phyloP scores from a whole-genome alignment of 1,139 yeast genomes.

The Saccharomyces hybrid region DNA sequence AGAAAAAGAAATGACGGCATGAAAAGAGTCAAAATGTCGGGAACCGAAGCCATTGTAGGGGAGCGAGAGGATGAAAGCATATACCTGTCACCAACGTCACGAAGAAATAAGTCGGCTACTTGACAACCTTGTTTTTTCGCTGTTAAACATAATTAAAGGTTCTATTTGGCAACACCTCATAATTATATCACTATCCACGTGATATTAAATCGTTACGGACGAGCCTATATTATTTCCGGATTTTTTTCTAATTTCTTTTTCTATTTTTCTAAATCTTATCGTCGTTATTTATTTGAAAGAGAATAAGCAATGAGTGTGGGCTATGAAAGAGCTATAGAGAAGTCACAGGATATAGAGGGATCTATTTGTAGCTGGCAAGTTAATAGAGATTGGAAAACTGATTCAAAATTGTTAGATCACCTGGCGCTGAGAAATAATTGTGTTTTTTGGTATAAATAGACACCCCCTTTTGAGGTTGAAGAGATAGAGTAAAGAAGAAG shows the following conservation, averaged over 20 bases:
- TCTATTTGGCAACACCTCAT: neutral
- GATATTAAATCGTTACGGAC: neutral
- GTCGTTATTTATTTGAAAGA: neutral
- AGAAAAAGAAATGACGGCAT: neutral
- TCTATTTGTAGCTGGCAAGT: neutral
- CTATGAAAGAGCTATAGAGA: neutral
- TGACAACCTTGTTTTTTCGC: neutral
- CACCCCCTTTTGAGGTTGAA: neutral
- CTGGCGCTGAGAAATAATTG: neutral
- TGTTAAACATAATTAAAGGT: neutral
- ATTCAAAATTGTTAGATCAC: neutral
- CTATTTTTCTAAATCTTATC: neutral
- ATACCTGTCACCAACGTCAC: neutral
- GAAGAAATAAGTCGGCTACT: neutral
- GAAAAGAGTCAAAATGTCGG: neutral
- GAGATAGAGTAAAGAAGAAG: constrained; percentile 1
- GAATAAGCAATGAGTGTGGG: neutral
- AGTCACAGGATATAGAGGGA: neutral
- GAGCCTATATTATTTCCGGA: neutral
- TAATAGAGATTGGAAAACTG: neutral
- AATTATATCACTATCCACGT: neutral
- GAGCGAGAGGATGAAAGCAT: neutral
- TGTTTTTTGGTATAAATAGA: neutral
- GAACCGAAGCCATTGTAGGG: neutral
- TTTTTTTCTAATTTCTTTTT: neutral